Evolutionary conservation across 1,284 basidiomycete species (phyloP).

Genomic region (Ceratobasidium sp.): DNA sequence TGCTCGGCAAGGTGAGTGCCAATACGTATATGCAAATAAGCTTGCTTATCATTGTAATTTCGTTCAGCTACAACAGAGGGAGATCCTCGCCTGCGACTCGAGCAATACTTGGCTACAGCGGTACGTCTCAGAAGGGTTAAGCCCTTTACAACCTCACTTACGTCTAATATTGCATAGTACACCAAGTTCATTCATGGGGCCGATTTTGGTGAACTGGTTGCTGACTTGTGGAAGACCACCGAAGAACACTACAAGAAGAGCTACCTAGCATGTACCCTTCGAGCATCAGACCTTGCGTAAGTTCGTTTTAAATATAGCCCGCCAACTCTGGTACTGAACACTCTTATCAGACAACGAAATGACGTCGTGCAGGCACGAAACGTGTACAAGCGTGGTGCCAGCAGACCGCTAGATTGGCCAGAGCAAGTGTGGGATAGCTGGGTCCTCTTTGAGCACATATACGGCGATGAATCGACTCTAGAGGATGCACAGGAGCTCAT

Average conservation of each 20-base stretch:
- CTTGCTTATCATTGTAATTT: conserved; percentile 12
- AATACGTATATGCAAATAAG: conserved; percentile 9
- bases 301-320: conserved; percentile 48
- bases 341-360: conserved; percentile 59
- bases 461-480: conserved; percentile 75
- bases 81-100: conserved; percentile 70
- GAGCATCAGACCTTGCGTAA: conserved; percentile 71
- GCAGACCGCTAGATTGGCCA: conserved; percentile 85
- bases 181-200: conserved; percentile 54
- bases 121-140: conserved; percentile 57
- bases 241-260: conserved; percentile 70
- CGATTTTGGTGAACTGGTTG: conserved; percentile 60
- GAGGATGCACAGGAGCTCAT: conserved; percentile 72
- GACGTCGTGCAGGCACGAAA: conserved; percentile 67
- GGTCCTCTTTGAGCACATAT: conserved; percentile 81
- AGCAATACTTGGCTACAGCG: conserved; percentile 77
- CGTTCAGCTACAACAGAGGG: conserved; percentile 55
- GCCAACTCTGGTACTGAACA: conserved; percentile 5
- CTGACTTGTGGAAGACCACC: conserved; percentile 67
- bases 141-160: neutral
- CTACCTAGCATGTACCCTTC: conserved; percentile 71
- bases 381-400: conserved; percentile 67
- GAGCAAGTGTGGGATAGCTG: conserved; percentile 91
- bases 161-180: conserved; percentile 21
- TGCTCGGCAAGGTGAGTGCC: conserved; percentile 61